Percentiles rank a stretch among this genome's conserved stretches.
phyloP scores from a whole-genome alignment of 805 yeast genomes.

The Lachancea waltii region DNA sequence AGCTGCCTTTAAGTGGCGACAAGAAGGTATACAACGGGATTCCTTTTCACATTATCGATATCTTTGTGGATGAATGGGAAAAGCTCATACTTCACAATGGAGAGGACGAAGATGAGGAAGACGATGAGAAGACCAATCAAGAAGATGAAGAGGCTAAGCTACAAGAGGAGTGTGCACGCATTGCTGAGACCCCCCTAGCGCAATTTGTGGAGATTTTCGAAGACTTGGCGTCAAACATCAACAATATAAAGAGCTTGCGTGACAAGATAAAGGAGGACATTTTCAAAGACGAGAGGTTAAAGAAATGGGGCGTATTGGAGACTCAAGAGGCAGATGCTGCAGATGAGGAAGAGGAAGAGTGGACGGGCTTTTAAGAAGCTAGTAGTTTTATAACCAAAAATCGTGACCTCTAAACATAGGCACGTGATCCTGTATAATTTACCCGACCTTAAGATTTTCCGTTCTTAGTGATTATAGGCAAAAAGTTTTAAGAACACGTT shows the following conservation, averaged over 20 bases:
- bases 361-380: slow-evolving; percentile 40
- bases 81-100: slow-evolving; percentile 47
- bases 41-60: slow-evolving; percentile 79
- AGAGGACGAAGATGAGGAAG: slow-evolving; percentile 41
- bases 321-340: slow-evolving; percentile 27
- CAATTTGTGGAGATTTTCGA: slow-evolving; percentile 56
- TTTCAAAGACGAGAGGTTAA: slow-evolving; percentile 54
- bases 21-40: slow-evolving; percentile 62
- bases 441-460: too few species aligned
- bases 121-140: slow-evolving; percentile 16
- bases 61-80: slow-evolving; percentile 79
- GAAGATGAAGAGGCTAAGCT: slow-evolving; percentile 29
- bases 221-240: slow-evolving; percentile 41
- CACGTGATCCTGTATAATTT: not conserved
- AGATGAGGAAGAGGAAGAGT: slow-evolving; percentile 33
- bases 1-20: slow-evolving; percentile 52
- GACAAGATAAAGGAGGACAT: slow-evolving; percentile 60
- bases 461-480: too few species aligned
- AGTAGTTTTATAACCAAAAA: too few species aligned
- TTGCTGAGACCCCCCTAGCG: slow-evolving; percentile 45
- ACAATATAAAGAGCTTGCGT: slow-evolving; percentile 57
- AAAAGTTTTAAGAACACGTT: not conserved
- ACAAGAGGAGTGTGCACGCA: slow-evolving; percentile 27
- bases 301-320: slow-evolving; percentile 50
- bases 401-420: too few species aligned